phyloP scores from a whole-genome alignment of 139 green algal genomes.

The Mychonastes homosphaera region DNA sequence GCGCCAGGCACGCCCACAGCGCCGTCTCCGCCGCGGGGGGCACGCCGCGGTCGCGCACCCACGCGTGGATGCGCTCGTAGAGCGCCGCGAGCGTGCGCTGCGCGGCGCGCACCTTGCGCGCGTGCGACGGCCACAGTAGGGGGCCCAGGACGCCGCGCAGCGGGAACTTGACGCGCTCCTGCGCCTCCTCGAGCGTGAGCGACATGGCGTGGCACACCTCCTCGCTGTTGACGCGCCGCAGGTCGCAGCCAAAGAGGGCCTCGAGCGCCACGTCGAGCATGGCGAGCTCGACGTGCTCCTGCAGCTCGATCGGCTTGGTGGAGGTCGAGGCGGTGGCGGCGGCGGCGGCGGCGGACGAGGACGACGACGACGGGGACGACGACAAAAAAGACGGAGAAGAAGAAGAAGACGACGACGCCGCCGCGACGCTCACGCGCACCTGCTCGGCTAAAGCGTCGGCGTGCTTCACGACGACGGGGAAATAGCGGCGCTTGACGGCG shows the following conservation, averaged over 20 bases:
- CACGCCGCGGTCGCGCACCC: slow-evolving; percentile 12
- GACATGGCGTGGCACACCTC: slow-evolving; percentile 34
- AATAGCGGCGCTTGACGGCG: slow-evolving; percentile 33
- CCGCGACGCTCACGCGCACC: slow-evolving; percentile 8
- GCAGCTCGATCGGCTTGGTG: slow-evolving; percentile 19
- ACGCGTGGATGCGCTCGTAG: slow-evolving; percentile 27
- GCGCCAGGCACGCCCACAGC: slow-evolving; percentile 33
- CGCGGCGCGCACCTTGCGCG: slow-evolving; percentile 6
- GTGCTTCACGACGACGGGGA: slow-evolving; percentile 22
- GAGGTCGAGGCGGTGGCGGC: background rate
- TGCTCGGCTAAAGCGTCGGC: slow-evolving; percentile 22
- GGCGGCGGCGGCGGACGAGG: background rate
- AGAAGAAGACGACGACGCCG: too few species aligned
- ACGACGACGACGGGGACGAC: slow-evolving; percentile 1
- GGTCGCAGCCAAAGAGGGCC: slow-evolving; percentile 37
- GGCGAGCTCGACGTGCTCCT: slow-evolving; percentile 33
- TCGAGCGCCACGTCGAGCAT: slow-evolving; percentile 46
- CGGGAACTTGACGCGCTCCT: slow-evolving; percentile 37
- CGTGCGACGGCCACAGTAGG: background rate
- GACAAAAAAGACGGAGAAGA: too few species aligned
- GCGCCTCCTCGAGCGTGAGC: slow-evolving; percentile 37
- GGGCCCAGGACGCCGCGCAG: slow-evolving; percentile 13
- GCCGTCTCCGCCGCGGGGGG: slow-evolving; percentile 20
- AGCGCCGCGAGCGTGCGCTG: slow-evolving; percentile 20
- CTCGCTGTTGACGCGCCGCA: slow-evolving; percentile 20